These are phyloP conservation scores for Populus euphratica DNA, from an alignment of 345 rosid species.

Conservation along the genomic window DNA sequence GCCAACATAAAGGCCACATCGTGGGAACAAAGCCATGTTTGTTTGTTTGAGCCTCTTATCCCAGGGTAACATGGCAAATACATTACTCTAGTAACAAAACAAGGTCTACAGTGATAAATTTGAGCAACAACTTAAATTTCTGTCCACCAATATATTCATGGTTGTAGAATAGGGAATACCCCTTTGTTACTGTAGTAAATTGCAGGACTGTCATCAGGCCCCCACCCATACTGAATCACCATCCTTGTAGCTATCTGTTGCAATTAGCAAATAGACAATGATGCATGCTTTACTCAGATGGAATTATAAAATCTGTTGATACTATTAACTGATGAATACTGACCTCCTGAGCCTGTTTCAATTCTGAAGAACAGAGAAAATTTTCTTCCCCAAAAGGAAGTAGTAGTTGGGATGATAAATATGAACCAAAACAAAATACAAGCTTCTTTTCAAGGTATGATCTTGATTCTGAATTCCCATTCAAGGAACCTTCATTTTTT, in stretches of 20 bases:
- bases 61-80: background rate
- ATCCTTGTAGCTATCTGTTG: constrained; percentile 85
- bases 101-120: background rate
- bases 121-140: background rate
- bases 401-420: constrained; percentile 76
- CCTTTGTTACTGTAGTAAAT: constrained; percentile 67
- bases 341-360: constrained; percentile 89
- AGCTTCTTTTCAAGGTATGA: constrained; percentile 94
- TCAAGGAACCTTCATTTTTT: constrained; percentile 57
- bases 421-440: constrained; percentile 90
- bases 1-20: background rate
- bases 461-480: constrained; percentile 73
- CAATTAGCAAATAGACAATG: constrained; percentile 24
- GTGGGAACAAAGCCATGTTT: background rate
- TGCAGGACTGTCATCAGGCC: constrained; percentile 91
- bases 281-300: background rate
- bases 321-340: constrained; percentile 14
- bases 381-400: constrained; percentile 88
- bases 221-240: constrained; percentile 98
- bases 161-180: constrained; percentile 45
- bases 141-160: background rate
- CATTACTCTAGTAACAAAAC: background rate
- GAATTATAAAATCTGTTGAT: background rate
- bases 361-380: constrained; percentile 68
- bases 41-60: background rate